A percentile compares a stretch with the other conserved stretches of the same genome.
These are phyloP conservation scores for Epichloe gansuensis DNA, from an alignment of 2,329 filamentous ascomycete genomes.

Conservation along the genomic window DNA sequence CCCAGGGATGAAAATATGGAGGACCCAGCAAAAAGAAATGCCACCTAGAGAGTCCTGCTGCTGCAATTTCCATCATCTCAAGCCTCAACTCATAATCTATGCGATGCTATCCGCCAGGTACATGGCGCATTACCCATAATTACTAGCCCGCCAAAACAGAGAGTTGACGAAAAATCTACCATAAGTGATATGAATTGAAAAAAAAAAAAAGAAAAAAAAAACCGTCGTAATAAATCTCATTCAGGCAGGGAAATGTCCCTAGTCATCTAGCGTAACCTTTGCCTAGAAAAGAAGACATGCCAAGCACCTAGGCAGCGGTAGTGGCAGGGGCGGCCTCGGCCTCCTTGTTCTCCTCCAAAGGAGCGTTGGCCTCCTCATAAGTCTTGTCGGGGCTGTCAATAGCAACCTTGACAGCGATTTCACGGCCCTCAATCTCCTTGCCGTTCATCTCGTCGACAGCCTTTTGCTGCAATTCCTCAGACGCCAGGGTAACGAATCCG, in stretches of 20 bases:
- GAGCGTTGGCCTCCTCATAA: constrained; percentile 64
- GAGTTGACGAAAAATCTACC: constrained; percentile 19
- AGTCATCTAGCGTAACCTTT: constrained; percentile 12
- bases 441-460: constrained; percentile 97
- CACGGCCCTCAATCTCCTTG: constrained; percentile 96
- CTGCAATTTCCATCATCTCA: constrained; percentile 14
- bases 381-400: constrained; percentile 98
- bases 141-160: neutral
- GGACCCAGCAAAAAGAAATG: constrained; percentile 13
- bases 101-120: constrained; percentile 1
- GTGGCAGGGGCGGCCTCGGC: constrained; percentile 14
- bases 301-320: constrained; percentile 20
- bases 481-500: constrained; percentile 91
- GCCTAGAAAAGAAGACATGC: constrained; percentile 4
- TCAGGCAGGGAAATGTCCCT: constrained; percentile 15
- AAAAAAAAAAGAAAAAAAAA: constrained; percentile 18
- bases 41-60: constrained; percentile 13
- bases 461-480: constrained; percentile 94
- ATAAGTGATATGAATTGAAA: constrained; percentile 24
- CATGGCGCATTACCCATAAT: neutral
- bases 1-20: constrained; percentile 13
- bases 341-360: constrained; percentile 32
- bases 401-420: constrained; percentile 99
- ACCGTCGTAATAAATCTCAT: constrained; percentile 25
- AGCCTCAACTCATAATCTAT: constrained; percentile 10